These are phyloP conservation scores for Exophiala xenobiotica DNA, from an alignment of 2,329 filamentous ascomycete species.

Conservation along the genomic window DNA sequence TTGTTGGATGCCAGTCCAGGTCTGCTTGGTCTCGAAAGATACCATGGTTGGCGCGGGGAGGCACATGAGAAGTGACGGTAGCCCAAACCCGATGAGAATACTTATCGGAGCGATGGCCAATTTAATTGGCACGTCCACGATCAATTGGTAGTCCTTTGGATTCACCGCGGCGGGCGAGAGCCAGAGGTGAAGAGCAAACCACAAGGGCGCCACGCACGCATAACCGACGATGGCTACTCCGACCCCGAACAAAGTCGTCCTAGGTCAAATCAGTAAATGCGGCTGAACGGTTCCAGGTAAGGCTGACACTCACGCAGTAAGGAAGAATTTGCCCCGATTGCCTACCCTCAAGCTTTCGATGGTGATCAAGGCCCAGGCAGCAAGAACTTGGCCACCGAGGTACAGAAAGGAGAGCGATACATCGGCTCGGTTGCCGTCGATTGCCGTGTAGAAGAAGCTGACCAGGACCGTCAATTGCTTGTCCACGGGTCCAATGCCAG, in stretches of 20 bases:
- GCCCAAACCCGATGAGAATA: slow-evolving; percentile 45
- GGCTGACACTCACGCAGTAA: slow-evolving; percentile 14
- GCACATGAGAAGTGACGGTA: slow-evolving; percentile 46
- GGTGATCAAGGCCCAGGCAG: slow-evolving; percentile 44
- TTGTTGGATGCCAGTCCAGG: slow-evolving; percentile 52
- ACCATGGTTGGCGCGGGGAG: slow-evolving; percentile 44
- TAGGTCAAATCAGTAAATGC: slow-evolving; percentile 15
- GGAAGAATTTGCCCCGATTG: slow-evolving; percentile 40
- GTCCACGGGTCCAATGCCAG: slow-evolving; percentile 30
- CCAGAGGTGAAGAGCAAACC: slow-evolving; percentile 44
- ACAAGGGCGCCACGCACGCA: slow-evolving; percentile 46
- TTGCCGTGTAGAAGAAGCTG: slow-evolving; percentile 42
- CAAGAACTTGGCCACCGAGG: slow-evolving; percentile 43
- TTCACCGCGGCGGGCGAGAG: slow-evolving; percentile 42
- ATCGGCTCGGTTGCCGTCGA: slow-evolving; percentile 40
- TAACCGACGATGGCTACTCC: slow-evolving; percentile 45
- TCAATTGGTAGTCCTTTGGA: slow-evolving; percentile 37
- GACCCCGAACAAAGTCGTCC: slow-evolving; percentile 43
- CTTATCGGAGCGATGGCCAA: slow-evolving; percentile 41
- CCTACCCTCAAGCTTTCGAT: slow-evolving; percentile 48
- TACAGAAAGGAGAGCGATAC: slow-evolving; percentile 39
- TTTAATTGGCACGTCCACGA: slow-evolving; percentile 34
- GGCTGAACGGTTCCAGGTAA: not conserved
- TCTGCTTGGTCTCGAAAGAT: slow-evolving; percentile 46
- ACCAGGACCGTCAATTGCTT: slow-evolving; percentile 32